Evolutionary conservation across 352 stramenopile genomes (phyloP).

Genomic region (Pythium pyrilobum): DNA sequence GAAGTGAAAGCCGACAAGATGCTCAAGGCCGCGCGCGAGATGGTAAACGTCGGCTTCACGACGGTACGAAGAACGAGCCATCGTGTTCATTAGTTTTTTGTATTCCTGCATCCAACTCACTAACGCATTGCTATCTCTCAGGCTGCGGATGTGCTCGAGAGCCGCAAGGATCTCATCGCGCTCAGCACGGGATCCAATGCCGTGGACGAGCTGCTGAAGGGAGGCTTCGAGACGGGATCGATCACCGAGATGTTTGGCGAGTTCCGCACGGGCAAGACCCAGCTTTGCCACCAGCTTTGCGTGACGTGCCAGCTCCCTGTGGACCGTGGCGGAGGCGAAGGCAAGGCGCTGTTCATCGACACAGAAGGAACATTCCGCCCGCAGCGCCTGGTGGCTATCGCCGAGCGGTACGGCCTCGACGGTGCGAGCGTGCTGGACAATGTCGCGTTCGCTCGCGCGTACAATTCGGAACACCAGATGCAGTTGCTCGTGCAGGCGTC

Average conservation of each 20-base stretch:
- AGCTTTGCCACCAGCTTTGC: constrained; percentile 99
- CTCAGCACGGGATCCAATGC: constrained; percentile 92
- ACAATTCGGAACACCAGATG: constrained; percentile 99
- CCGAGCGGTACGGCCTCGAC: constrained; percentile 97
- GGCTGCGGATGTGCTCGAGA: constrained; percentile 86
- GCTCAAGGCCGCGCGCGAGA: constrained; percentile 95
- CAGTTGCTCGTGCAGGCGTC: constrained; percentile 96
- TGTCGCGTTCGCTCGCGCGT: constrained; percentile 97
- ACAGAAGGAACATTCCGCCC: constrained; percentile 99
- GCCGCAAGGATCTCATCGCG: constrained; percentile 90
- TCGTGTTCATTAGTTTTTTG: background rate
- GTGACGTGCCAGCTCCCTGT: constrained; percentile 98
- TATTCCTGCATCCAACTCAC: too few species aligned
- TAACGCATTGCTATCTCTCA: constrained; percentile 15
- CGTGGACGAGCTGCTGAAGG: constrained; percentile 87
- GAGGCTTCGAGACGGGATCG: constrained; percentile 97
- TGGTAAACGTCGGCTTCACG: constrained; percentile 99
- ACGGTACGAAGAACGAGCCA: constrained; percentile 73
- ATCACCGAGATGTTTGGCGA: constrained; percentile 99
- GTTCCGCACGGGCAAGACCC: constrained; percentile 99
- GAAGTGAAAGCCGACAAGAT: constrained; percentile 99
- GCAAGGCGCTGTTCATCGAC: constrained; percentile 98
- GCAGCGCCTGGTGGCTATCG: constrained; percentile 95
- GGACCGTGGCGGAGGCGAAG: constrained; percentile 96
- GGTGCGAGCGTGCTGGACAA: constrained; percentile 97